Base-by-base conservation (phyloP, 495 filamentous ascomycete species). In the Achaetomiella virescens region DNA sequence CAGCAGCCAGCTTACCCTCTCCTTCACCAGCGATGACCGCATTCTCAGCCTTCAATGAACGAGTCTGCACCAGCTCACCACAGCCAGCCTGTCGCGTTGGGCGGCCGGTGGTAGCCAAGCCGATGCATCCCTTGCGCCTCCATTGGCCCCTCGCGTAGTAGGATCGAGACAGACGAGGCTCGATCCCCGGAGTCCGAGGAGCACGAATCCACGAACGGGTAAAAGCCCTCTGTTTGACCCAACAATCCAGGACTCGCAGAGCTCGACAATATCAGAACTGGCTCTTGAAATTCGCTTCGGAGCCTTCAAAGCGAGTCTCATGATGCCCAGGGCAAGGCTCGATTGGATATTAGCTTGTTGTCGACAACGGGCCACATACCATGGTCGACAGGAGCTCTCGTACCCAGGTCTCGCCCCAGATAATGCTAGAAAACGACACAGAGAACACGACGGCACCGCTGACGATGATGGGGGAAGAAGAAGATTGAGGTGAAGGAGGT, bases 351-450 rank as follows among this genome's bases (percentile, higher is more conserved):
- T 27, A 54, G 50, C n/a, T 55, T 76, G 18, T 58, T 76, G 33
- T 71, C 69, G 11, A 75, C 72, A 0, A 67, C 64, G 0, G 69
- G 70, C 55, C 58, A 74, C 72, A 76, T 33, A 67, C 68, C 4
- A 54, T 33, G 12, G 7, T 58, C 3, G 72, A 76, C 1, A 18
- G 12, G 74, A 75, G 12, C 56, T 76, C 38, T 52, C 58, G 11
- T 48, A 49, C n/a, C 2, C 21, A 37, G 40, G 21, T n/a, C n/a
- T n/a, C n/a, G n/a, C n/a, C n/a, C n/a, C n/a, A n/a, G n/a, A n/a
- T n/a, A n/a, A n/a, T n/a, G n/a, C n/a, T n/a, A n/a, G n/a, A n/a
- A n/a, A n/a, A n/a, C n/a, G n/a, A n/a, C n/a, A n/a, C n/a, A n/a
- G n/a, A n/a, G n/a, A n/a, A n/a, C n/a, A n/a, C n/a, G n/a, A n/a